Percentiles rank a stretch among this genome's conserved stretches.
phyloP scores from a whole-genome alignment of 2,329 filamentous ascomycete species.

The Cercospora berteroae region DNA sequence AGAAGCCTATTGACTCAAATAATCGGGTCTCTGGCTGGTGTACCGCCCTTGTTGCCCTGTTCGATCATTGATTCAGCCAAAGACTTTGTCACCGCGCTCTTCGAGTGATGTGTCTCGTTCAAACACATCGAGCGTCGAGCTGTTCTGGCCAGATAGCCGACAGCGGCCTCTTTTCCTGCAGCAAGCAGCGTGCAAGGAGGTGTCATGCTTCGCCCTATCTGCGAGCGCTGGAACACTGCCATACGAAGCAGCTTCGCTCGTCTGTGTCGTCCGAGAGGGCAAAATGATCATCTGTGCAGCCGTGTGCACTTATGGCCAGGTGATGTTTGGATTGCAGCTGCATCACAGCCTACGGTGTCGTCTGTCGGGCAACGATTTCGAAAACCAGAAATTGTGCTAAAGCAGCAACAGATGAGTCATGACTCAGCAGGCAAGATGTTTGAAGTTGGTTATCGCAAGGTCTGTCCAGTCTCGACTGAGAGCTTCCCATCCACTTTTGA shows the following conservation, averaged over 20 bases:
- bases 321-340: not conserved
- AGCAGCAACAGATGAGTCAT: not conserved
- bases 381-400: no score
- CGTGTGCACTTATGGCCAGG: not conserved
- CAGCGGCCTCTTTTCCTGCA: not conserved
- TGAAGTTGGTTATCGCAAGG: not conserved
- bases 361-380: not conserved
- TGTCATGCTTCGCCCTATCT: not conserved
- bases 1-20: not conserved
- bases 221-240: not conserved
- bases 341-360: not conserved
- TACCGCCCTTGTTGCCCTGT: not conserved
- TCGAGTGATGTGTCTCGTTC: not conserved
- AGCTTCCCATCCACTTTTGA: not conserved
- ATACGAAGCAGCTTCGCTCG: not conserved
- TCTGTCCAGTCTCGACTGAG: not conserved
- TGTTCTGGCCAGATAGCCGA: not conserved
- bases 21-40: not conserved
- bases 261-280: not conserved
- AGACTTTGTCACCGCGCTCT: not conserved
- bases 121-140: not conserved
- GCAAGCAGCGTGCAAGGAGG: not conserved
- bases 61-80: not conserved
- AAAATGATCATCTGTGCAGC: not conserved
- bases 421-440: not conserved